Evolutionary conservation across 805 yeast species (phyloP).

Genomic region (Candida sithepensis): DNA sequence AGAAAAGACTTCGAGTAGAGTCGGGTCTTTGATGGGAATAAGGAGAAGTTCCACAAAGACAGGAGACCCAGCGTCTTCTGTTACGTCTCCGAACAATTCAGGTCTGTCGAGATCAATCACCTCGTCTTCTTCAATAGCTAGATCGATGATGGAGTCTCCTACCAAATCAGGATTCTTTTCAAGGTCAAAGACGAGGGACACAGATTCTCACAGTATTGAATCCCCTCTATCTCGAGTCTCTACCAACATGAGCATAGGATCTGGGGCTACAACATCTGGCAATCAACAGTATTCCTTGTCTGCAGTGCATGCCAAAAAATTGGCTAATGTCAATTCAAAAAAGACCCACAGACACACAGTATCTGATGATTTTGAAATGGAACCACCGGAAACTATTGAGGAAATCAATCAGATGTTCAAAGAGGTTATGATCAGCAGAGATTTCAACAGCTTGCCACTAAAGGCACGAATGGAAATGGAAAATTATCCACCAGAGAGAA

Average conservation of each 20-base stretch:
- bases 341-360: constrained; percentile 35
- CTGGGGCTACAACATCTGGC: constrained; percentile 2
- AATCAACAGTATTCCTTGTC: constrained; percentile 23
- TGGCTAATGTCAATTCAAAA: constrained; percentile 21
- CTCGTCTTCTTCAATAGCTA: constrained; percentile 8
- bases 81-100: constrained; percentile 4
- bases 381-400: constrained; percentile 61
- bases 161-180: constrained; percentile 20
- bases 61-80: constrained; percentile 1
- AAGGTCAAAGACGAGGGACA: constrained; percentile 13
- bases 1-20: constrained; percentile 15
- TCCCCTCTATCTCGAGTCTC: constrained; percentile 25
- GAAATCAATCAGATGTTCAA: constrained; percentile 73
- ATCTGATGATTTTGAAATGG: constrained; percentile 44
- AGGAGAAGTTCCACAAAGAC: constrained; percentile 15
- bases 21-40: constrained; percentile 23
- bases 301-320: constrained; percentile 26
- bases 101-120: constrained; percentile 19
- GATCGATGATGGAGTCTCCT: constrained; percentile 19
- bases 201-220: constrained; percentile 22
- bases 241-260: constrained; percentile 21
- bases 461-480: constrained; percentile 75
- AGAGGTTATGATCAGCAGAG: constrained; percentile 79
- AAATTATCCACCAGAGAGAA: constrained; percentile 69
- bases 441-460: constrained; percentile 59